Base-by-base conservation (phyloP, 148 eudicot genomes). In the Rhododendron griersonianum region DNA sequence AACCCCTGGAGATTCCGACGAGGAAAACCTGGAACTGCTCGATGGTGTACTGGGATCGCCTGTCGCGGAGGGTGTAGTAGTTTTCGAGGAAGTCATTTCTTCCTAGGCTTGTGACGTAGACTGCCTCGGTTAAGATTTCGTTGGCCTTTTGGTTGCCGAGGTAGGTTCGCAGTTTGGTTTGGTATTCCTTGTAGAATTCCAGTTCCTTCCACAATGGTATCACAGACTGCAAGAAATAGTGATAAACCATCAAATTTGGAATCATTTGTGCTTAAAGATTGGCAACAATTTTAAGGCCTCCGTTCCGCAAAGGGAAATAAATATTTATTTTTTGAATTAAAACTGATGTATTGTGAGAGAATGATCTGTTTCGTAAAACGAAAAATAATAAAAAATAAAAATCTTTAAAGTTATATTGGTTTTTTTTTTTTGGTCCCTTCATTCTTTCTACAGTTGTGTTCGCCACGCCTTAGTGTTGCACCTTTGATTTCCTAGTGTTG, bases 71-170 rank as follows among this genome's bases (percentile, higher is more conserved):
- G 1, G 90, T 86, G 87, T 86, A 91, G 87, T 86, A 91, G 67
- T 91, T 91, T 50, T 91, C 92, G 4, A 91, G 37, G 63, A 91
- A 91, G 80, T 91, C 92, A 59, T 91, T 91, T 73, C 91, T 91
- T 39, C 91, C 92, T 30, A 91, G 25, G 84, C 92, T 91, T 14
- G 85, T 86, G 14, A 89, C 7, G 63, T 91, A 91, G 19, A 88
- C 76, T 9, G 92, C 89, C 53, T 88, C 84, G 23, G 81, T 88
- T 30, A 88, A 48, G 44, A 74, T 85, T 16, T 55, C 2, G 25
- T 63, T 74, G 67, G 92, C 92, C 55, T 84, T 91, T 10, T 25
- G 1, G n/a, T 86, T 85, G n/a, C 92, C 92, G 2, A 65, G 75
- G 65, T 89, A 80, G 37, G 82, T 76, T 81, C 84, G 83, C 7